Evolutionary conservation across 257 asterid genomes (phyloP).

Genomic region (Eustoma russellianum): DNA sequence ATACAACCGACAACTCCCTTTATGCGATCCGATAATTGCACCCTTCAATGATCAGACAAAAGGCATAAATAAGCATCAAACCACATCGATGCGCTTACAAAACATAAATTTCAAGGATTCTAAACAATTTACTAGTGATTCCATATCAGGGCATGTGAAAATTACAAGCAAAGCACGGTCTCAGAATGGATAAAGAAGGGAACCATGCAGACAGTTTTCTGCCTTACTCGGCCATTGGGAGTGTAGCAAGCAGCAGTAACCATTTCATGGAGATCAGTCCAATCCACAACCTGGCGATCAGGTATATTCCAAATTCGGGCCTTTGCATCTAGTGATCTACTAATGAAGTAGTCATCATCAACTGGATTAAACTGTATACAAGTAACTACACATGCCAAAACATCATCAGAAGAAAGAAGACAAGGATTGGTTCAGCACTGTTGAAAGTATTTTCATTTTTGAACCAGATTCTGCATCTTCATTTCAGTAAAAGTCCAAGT

Average conservation of each 20-base stretch:
- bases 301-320: slow-evolving; percentile 54
- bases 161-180: too few species aligned
- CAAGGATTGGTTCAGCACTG: background rate
- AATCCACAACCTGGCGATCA: slow-evolving; percentile 47
- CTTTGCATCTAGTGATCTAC: slow-evolving; percentile 56
- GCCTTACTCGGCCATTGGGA: slow-evolving; percentile 52
- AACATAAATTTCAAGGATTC: background rate
- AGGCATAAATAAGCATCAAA: background rate
- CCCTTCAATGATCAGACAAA: slow-evolving; percentile 27
- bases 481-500: background rate
- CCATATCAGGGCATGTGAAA: too few species aligned
- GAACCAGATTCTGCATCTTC: background rate
- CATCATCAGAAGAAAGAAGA: slow-evolving; percentile 12
- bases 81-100: background rate
- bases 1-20: slow-evolving; percentile 34
- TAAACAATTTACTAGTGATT: too few species aligned
- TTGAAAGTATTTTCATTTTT: too few species aligned
- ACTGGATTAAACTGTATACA: slow-evolving; percentile 65
- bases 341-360: slow-evolving; percentile 50
- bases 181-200: background rate
- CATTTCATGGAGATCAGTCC: slow-evolving; percentile 63
- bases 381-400: slow-evolving; percentile 33
- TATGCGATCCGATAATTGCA: slow-evolving; percentile 40
- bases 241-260: slow-evolving; percentile 56
- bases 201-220: too few species aligned